Evolutionary conservation across 2,329 filamentous ascomycete genomes (phyloP).

Genomic region (Paraphaeosphaeria minitans): DNA sequence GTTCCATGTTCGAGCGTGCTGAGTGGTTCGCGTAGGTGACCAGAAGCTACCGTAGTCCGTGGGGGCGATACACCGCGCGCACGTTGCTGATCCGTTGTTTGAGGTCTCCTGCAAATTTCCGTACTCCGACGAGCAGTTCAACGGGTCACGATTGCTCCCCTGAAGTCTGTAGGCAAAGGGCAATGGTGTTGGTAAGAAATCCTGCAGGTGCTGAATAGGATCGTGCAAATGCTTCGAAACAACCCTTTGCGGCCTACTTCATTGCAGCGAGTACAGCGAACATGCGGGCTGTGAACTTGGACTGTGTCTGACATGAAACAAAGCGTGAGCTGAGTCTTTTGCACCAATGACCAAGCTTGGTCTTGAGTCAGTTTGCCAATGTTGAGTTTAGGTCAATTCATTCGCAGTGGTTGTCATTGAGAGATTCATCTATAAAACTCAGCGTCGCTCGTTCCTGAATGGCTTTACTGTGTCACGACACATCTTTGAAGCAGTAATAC

Average conservation of each 20-base stretch:
- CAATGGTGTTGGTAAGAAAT: neutral
- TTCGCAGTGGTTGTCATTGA: neutral
- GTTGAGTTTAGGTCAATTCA: neutral
- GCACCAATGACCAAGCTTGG: neutral
- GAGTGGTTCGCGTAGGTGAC: conserved; percentile 2
- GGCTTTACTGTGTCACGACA: neutral
- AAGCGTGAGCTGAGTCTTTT: neutral
- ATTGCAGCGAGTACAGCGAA: neutral
- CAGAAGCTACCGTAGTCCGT: conserved; percentile 1
- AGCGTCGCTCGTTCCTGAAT: neutral
- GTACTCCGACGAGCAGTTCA: neutral
- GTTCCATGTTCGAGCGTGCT: neutral
- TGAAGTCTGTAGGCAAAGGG: neutral
- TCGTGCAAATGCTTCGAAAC: neutral
- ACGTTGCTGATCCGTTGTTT: conserved; percentile 11
- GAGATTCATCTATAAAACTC: neutral
- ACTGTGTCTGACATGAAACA: neutral
- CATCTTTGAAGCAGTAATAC: neutral
- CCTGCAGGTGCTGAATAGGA: neutral
- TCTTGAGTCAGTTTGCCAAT: neutral
- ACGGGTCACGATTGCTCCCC: neutral
- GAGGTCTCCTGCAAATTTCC: conserved; percentile 6
- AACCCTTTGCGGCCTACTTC: neutral
- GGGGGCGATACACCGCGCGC: conserved; percentile 1
- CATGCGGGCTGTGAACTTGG: neutral